Conservation (phyloP, 352 stramenopile species). For the Hyaloperonospora brassicae region DNA sequence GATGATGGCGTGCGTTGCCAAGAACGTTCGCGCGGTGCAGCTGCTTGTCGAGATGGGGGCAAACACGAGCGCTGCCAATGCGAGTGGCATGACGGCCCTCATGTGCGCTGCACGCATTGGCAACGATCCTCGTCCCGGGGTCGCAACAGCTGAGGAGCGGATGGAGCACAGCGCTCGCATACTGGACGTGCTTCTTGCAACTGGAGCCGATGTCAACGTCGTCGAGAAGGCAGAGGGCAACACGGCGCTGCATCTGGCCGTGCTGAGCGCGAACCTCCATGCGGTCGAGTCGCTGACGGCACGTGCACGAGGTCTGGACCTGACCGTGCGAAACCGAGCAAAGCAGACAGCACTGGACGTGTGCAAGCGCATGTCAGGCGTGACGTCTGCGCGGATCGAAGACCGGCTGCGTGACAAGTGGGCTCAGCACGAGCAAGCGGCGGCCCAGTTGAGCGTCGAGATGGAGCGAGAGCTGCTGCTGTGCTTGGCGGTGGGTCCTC, state of each 20-base stretch:
- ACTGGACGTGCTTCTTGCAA: constrained; percentile 38
- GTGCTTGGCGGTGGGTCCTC: constrained; percentile 1
- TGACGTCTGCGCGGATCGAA: constrained; percentile 20
- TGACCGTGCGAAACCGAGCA: constrained; percentile 29
- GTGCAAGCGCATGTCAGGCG: constrained; percentile 22
- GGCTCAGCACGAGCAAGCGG: constrained; percentile 17
- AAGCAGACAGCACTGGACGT: constrained; percentile 33
- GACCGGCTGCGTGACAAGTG: constrained; percentile 22
- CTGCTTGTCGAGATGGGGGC: constrained; percentile 40
- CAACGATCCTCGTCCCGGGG: constrained; percentile 24
- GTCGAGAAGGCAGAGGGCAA: constrained; percentile 39
- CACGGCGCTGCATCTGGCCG: constrained; percentile 66
- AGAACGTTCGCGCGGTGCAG: constrained; percentile 49
- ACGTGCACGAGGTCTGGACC: constrained; percentile 15
- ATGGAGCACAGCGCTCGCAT: constrained; percentile 42
- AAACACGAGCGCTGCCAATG: constrained; percentile 34
- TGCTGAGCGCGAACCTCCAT: constrained; percentile 49
- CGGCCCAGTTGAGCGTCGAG: constrained; percentile 16
- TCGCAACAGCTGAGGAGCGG: constrained; percentile 23
- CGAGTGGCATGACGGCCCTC: constrained; percentile 57
- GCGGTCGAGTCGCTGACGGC: constrained; percentile 34
- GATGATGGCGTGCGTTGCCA: constrained; percentile 82
- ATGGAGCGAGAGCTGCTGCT: constrained; percentile 28
- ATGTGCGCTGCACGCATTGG: constrained; percentile 66
- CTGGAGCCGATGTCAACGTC: constrained; percentile 36